Conservation (phyloP, 805 yeast species). For the Saturnispora bothae region DNA sequence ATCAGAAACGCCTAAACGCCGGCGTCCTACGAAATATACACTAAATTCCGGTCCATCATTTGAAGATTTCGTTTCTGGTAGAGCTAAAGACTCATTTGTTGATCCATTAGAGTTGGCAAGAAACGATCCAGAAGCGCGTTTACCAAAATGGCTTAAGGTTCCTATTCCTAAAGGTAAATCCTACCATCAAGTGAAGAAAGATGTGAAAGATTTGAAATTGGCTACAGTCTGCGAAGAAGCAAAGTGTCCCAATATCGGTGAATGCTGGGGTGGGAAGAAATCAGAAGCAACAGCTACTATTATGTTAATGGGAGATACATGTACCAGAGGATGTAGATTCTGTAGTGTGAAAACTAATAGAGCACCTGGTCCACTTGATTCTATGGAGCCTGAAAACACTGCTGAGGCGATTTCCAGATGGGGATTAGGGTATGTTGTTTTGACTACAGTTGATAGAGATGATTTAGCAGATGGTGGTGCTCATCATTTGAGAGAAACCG, state of each 20-base stretch:
- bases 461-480: constrained; percentile 92
- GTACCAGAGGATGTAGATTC: constrained; percentile 98
- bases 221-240: constrained; percentile 99
- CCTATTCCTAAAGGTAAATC: constrained; percentile 94
- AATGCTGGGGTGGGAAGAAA: constrained; percentile 98
- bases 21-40: constrained; percentile 41
- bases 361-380: constrained; percentile 80
- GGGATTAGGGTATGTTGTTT: constrained; percentile 96
- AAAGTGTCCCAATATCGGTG: constrained; percentile 98
- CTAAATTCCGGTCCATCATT: constrained; percentile 84
- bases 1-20: constrained; percentile 4
- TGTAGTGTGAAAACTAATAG: constrained; percentile 94
- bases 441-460: constrained; percentile 96
- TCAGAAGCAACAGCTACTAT: constrained; percentile 95
- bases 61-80: constrained; percentile 80
- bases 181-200: constrained; percentile 70
- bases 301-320: constrained; percentile 96
- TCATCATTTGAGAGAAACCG: constrained; percentile 81
- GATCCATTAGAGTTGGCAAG: constrained; percentile 77
- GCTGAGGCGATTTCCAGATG: constrained; percentile 95
- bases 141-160: constrained; percentile 91
- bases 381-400: constrained; percentile 94
- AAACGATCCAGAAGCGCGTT: constrained; percentile 54
- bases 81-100: constrained; percentile 51
- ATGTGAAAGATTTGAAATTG: constrained; percentile 76